phyloP scores from a whole-genome alignment of 1,284 basidiomycete species.

The Cutaneotrichosporon cavernicola region DNA sequence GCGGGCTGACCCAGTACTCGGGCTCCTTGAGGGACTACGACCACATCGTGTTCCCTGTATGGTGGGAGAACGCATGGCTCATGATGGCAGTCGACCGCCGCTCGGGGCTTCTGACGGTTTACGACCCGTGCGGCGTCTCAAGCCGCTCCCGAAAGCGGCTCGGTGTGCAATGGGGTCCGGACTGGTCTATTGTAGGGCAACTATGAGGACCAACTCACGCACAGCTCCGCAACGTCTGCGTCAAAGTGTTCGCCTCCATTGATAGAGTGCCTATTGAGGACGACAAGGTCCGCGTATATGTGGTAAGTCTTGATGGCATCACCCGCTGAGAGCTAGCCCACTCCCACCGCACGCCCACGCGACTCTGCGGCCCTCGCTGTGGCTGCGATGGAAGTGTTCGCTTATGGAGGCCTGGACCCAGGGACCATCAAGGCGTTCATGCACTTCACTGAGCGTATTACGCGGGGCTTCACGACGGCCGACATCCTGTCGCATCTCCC shows the following conservation, averaged over 20 bases:
- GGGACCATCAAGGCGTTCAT: not conserved
- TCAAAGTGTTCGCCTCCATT: not conserved
- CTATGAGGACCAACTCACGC: not conserved
- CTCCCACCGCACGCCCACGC: not conserved
- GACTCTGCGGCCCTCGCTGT: not conserved
- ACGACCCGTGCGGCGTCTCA: slow-evolving; percentile 3
- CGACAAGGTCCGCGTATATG: not conserved
- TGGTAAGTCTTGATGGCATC: not conserved
- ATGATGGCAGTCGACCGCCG: not conserved
- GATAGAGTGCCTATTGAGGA: not conserved
- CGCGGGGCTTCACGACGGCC: not conserved
- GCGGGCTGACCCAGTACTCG: not conserved
- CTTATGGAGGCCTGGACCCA: not conserved
- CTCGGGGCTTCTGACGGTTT: not conserved
- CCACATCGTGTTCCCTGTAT: slow-evolving; percentile 4
- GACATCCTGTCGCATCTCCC: slow-evolving; percentile 1
- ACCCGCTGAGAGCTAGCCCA: not conserved
- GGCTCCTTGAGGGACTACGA: not conserved
- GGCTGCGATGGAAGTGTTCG: slow-evolving; percentile 1
- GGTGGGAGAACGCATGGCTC: not conserved
- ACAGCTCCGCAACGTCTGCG: slow-evolving; percentile 1
- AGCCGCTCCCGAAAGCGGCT: not conserved
- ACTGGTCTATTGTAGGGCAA: not conserved
- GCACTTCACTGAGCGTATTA: not conserved
- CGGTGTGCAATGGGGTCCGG: not conserved